Evolutionary conservation across 2,329 filamentous ascomycete species (phyloP).

Genomic region (Fusarium begoniae): DNA sequence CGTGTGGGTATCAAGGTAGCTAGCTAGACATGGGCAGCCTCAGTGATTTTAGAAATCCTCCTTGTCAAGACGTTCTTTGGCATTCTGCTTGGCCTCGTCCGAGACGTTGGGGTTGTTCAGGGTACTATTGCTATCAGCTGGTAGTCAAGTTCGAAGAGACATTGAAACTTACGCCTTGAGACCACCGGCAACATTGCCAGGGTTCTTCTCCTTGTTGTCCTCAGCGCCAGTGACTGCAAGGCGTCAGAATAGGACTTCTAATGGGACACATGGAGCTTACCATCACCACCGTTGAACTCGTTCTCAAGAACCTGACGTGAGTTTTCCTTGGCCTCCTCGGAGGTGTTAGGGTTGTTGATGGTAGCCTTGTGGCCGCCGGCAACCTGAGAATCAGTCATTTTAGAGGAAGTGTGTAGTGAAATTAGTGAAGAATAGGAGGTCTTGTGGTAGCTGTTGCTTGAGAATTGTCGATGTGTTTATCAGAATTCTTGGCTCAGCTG

Average conservation of each 20-base stretch:
- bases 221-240: conserved; percentile 43
- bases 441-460: neutral
- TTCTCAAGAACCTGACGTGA: conserved; percentile 62
- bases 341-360: conserved; percentile 65
- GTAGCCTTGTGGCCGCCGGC: conserved; percentile 68
- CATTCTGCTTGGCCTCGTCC: conserved; percentile 64
- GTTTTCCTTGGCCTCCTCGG: conserved; percentile 64
- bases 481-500: neutral
- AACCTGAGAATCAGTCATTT: conserved; percentile 61
- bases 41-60: conserved; percentile 18
- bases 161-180: conserved; percentile 57
- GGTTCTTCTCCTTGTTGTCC: conserved; percentile 58
- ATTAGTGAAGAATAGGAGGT: neutral
- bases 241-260: neutral
- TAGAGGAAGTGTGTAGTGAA: conserved; percentile 38
- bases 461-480: neutral
- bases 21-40: neutral
- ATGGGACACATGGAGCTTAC: conserved; percentile 25
- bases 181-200: conserved; percentile 61
- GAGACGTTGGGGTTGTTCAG: conserved; percentile 66
- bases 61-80: conserved; percentile 59
- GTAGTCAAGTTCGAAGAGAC: no score
- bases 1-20: neutral
- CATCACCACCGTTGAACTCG: conserved; percentile 55
- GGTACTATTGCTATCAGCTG: conserved; percentile 47